Base-by-base conservation (phyloP, 805 yeast genomes). In the Lipomyces sp. region DNA sequence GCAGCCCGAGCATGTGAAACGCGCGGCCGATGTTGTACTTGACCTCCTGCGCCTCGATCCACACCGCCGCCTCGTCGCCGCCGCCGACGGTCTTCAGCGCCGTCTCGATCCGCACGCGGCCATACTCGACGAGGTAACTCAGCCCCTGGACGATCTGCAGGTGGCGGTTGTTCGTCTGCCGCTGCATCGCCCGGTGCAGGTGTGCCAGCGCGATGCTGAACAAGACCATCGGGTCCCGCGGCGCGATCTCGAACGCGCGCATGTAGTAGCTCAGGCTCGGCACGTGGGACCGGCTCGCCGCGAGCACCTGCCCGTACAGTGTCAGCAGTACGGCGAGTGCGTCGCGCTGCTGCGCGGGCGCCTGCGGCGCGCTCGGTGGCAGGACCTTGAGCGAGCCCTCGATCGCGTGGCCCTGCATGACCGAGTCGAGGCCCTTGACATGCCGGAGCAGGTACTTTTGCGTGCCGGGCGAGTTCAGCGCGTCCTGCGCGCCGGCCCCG, bases 391-490 rank as follows among this genome's bases (percentile, higher is more conserved):
- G 93, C 74, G 86, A 87, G 0, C 97, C 97, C 1, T 79, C 70
- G 18, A 88, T 79, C 11, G 74, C 74, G 38, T 75, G 77, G 8
- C 73, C 68, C 8, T 71, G 73, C 28, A 80, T 75, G 14, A 84
- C 62, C 2, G 93, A 79, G 65, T 93, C 98, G 65, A 79, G 82
- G 0, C 96, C 95, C 64, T 91, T 93, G 57, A 91, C 73, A 61
- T 90, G 97, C 59, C 98, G 80, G 53, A 93, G 70, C 56, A 91
- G 82, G 64, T 82, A 91, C 66, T 93, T 93, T 62, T 91, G 98
- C 63, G 87, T 91, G 55, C 87, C 86, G 32, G 87, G 81, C 42
- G 84, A 82, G 43, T 86, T 82, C 63, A 84, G 80, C 16, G 78
- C 73, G 13, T 80, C 83, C 61, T 79, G 70, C 1, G 85, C 78